These are phyloP conservation scores for Decorospora gaudefroyi DNA, from an alignment of 2,329 filamentous ascomycete genomes.

Conservation along the genomic window DNA sequence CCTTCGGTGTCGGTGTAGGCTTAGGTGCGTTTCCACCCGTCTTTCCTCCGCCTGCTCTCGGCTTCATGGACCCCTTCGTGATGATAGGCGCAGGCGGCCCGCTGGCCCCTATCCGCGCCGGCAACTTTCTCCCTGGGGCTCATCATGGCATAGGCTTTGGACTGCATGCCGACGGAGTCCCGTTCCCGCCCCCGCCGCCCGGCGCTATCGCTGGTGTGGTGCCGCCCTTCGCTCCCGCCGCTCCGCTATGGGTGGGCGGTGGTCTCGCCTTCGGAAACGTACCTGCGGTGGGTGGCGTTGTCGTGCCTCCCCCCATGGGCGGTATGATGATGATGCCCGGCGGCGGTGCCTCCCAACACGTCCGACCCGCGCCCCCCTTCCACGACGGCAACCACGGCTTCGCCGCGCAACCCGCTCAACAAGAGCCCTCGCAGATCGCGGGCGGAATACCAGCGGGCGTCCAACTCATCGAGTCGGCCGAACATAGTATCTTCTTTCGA, in stretches of 20 bases:
- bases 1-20: slow-evolving; percentile 26
- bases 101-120: slow-evolving; percentile 31
- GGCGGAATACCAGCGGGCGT: slow-evolving; percentile 36
- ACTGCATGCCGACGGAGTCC: slow-evolving; percentile 24
- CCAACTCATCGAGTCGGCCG: slow-evolving; percentile 31
- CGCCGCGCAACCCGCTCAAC: slow-evolving; percentile 28
- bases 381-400: slow-evolving; percentile 29
- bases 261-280: slow-evolving; percentile 33
- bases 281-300: slow-evolving; percentile 18
- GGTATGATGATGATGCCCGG: slow-evolving; percentile 24
- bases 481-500: slow-evolving; percentile 34
- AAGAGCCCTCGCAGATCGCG: slow-evolving; percentile 30
- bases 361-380: slow-evolving; percentile 28
- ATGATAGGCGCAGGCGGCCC: slow-evolving; percentile 25
- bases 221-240: slow-evolving; percentile 30
- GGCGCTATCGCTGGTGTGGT: slow-evolving; percentile 27
- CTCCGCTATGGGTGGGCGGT: slow-evolving; percentile 30
- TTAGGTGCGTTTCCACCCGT: slow-evolving; percentile 34
- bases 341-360: slow-evolving; percentile 16
- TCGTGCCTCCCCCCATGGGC: slow-evolving; percentile 13
- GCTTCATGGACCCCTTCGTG: slow-evolving; percentile 31
- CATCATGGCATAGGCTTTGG: slow-evolving; percentile 36
- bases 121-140: slow-evolving; percentile 33
- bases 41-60: slow-evolving; percentile 14
- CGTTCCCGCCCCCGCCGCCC: slow-evolving; percentile 34